Percentiles rank a stretch among this genome's conserved stretches.
These are phyloP conservation scores for Exutisphaerella laricina DNA, from an alignment of 2,329 filamentous ascomycete species.

Conservation along the genomic window DNA sequence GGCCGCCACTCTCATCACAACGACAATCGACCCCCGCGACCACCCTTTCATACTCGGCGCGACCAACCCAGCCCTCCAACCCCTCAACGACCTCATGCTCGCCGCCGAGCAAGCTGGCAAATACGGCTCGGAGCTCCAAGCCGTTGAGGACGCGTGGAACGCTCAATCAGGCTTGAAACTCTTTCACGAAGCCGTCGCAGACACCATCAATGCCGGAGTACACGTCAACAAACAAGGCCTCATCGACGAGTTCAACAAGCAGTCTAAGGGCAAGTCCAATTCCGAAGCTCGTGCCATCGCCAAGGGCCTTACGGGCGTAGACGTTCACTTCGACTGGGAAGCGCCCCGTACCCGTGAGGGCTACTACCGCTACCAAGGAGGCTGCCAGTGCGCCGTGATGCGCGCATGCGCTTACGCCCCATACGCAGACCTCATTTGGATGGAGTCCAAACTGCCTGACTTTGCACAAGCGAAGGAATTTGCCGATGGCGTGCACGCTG, in stretches of 20 bases:
- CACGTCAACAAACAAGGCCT: constrained; percentile 64
- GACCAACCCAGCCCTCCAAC: constrained; percentile 78
- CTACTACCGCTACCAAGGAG: constrained; percentile 88
- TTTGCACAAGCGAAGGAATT: constrained; percentile 89
- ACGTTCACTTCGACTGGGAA: constrained; percentile 94
- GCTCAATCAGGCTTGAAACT: constrained; percentile 73
- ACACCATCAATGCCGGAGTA: constrained; percentile 66
- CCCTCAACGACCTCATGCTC: constrained; percentile 86
- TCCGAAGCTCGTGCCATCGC: constrained; percentile 74
- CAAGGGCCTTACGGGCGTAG: constrained; percentile 66
- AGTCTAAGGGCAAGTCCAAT: constrained; percentile 79
- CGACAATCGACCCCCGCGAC: constrained; percentile 91
- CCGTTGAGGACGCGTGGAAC: constrained; percentile 86
- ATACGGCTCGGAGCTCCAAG: constrained; percentile 72
- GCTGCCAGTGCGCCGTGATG: constrained; percentile 86
- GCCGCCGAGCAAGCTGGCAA: constrained; percentile 79
- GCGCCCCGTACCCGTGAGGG: constrained; percentile 87
- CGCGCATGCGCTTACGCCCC: constrained; percentile 87
- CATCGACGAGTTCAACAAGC: constrained; percentile 59
- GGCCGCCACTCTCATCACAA: constrained; percentile 96
- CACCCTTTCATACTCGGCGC: constrained; percentile 86
- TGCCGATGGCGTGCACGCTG: constrained; percentile 84
- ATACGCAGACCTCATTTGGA: constrained; percentile 96
- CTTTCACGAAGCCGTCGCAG: constrained; percentile 84
- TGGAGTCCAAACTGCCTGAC: constrained; percentile 97